Base-by-base conservation (phyloP, 441 rosid genomes). In the Flueggea neowawraea region DNA sequence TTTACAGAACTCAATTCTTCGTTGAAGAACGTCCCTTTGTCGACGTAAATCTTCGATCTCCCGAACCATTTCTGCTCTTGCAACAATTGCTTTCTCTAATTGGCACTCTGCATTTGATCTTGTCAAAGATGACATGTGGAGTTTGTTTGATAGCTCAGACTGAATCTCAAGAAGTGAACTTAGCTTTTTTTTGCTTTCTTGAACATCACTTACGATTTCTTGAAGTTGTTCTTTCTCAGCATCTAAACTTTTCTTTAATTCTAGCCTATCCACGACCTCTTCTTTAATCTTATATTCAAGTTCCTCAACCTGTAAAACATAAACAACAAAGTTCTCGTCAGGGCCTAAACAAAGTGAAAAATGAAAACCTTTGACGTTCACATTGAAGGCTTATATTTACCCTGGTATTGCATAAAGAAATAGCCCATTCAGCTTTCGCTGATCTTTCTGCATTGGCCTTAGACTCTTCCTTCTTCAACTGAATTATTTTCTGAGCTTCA, bases 401-500 rank as follows among this genome's bases (percentile, higher is more conserved):
- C 86, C 80, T 66, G 63, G 54, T 44, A 59, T 64, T 85, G 84
- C 94, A 86, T 62, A 90, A 63, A 62, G 62, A 52, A 22, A 79
- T 77, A 12, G 89, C 88, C 96, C 91, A 74, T 71, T 86, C 84
- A 16, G 94, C 94, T 82, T 85, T 93, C 53, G 74, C 68, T 1
- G 74, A 78, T 80, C 94, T 73, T 61, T 85, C 89, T 7, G 77
- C 67, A 60, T 80, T 71, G 59, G 74, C 82, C 72, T 78, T 79
- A 17, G 74, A 57, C 67, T 90, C 85, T 69, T 62, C 78, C 54
- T 39, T 82, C 60, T 80, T 80, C 65, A 58, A 67, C 56, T 67
- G 75, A 36, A 78, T 84, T 60, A 69, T 55, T 71, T 73, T 74
- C 64, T 66, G 71, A 49, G 88, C 82, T 76, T 86, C 95, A 6